These are phyloP conservation scores for Centrapalus pauciflorus DNA, from an alignment of 129 eudicot species.

Conservation along the genomic window DNA sequence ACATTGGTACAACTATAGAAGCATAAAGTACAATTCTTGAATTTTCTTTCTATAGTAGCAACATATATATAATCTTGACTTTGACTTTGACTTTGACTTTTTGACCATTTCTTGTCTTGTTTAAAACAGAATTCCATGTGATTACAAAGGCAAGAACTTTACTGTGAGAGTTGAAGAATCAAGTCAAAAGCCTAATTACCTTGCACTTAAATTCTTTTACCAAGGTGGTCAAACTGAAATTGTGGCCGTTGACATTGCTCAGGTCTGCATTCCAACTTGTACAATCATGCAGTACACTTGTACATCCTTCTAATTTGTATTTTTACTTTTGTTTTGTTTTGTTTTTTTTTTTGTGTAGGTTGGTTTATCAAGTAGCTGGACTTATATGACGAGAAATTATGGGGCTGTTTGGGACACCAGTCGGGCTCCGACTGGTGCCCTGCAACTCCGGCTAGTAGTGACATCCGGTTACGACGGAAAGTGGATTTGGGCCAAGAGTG, in stretches of 20 bases:
- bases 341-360: conserved; percentile 38
- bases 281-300: not conserved
- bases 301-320: not conserved
- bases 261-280: conserved; percentile 26
- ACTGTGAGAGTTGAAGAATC: conserved; percentile 75
- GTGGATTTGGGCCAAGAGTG: conserved; percentile 51
- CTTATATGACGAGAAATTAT: conserved; percentile 43
- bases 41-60: not conserved
- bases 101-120: not conserved
- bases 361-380: conserved; percentile 66
- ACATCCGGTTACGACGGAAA: conserved; percentile 67
- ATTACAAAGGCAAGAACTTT: conserved; percentile 54
- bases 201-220: conserved; percentile 57
- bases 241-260: conserved; percentile 53
- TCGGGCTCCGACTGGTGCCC: conserved; percentile 49
- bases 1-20: not conserved
- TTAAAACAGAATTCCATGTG: conserved; percentile 58
- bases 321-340: no score
- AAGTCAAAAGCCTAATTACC: conserved; percentile 59
- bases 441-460: conserved; percentile 64
- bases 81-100: no score
- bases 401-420: conserved; percentile 83
- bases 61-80: no score
- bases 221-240: conserved; percentile 93
- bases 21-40: not conserved